Evolutionary conservation across 1,139 yeast species (phyloP).

Genomic region (Pichia sp.): DNA sequence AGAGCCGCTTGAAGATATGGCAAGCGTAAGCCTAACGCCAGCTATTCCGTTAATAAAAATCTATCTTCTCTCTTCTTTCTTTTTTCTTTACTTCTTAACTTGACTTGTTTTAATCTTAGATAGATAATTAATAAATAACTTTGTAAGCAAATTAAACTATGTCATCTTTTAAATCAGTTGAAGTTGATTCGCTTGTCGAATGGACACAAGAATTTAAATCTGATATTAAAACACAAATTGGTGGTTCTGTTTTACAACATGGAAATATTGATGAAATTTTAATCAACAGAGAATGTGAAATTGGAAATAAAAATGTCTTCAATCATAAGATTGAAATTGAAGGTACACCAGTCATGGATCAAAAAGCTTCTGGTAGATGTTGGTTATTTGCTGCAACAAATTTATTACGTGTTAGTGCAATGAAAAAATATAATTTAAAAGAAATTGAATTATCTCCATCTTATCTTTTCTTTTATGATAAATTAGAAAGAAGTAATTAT

Average conservation of each 20-base stretch:
- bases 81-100: too few relatives aligned
- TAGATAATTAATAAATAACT: too few relatives aligned
- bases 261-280: conserved; percentile 32
- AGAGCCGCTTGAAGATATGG: too few relatives aligned
- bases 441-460: conserved; percentile 72
- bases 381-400: conserved; percentile 86
- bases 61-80: too few relatives aligned
- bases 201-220: conserved; percentile 25
- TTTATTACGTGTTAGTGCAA: conserved; percentile 56
- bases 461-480: conserved; percentile 67
- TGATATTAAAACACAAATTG: conserved; percentile 27
- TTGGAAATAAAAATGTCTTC: conserved; percentile 42
- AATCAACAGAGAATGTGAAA: conserved; percentile 39
- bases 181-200: conserved; percentile 17
- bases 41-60: too few relatives aligned
- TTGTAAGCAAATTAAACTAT: neutral
- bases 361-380: conserved; percentile 71
- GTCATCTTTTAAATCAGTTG: conserved; percentile 14
- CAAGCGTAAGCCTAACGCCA: too few relatives aligned
- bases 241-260: conserved; percentile 28
- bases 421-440: conserved; percentile 56
- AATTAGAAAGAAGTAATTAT: conserved; percentile 68
- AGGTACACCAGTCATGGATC: conserved; percentile 70
- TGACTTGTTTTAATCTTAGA: too few relatives aligned
- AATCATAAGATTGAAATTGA: conserved; percentile 55